Evolutionary conservation across 495 filamentous ascomycete species (phyloP).

Genomic region (Letharia lupina): DNA sequence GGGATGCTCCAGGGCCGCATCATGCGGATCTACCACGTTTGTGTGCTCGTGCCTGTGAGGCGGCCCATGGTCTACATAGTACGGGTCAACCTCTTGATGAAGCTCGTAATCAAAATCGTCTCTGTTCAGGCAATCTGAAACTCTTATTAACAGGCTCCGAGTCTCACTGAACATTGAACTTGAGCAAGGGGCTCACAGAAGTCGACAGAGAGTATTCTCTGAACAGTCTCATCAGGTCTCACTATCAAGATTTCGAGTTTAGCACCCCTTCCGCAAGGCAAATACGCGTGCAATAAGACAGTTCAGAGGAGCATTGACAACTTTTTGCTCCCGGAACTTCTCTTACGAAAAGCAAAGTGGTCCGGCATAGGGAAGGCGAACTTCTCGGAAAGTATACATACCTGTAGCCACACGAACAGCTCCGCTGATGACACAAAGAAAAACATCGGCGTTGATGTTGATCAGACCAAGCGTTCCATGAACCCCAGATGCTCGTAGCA

Average conservation of each 20-base stretch:
- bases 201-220: slow-evolving; percentile 77
- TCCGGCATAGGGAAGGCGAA: neutral
- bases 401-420: slow-evolving; percentile 63
- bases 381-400: neutral
- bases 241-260: slow-evolving; percentile 30
- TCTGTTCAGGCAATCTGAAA: slow-evolving; percentile 71
- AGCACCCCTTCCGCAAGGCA: neutral
- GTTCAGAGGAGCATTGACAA: neutral
- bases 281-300: neutral
- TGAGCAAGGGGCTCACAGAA: slow-evolving; percentile 51
- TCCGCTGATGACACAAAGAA: slow-evolving; percentile 80
- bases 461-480: slow-evolving; percentile 87
- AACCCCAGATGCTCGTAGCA: slow-evolving; percentile 62
- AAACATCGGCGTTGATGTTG: slow-evolving; percentile 76
- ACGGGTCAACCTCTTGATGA: slow-evolving; percentile 50
- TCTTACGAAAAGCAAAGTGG: neutral
- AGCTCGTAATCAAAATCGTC: slow-evolving; percentile 69
- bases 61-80: slow-evolving; percentile 42
- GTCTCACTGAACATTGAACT: neutral
- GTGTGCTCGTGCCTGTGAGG: slow-evolving; percentile 43
- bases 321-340: neutral
- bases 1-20: slow-evolving; percentile 70
- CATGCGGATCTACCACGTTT: slow-evolving; percentile 47
- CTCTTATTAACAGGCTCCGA: slow-evolving; percentile 5
- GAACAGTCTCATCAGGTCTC: slow-evolving; percentile 77